phyloP scores from a whole-genome alignment of 106 monocot genomes.

The Agapanthus africanus region DNA sequence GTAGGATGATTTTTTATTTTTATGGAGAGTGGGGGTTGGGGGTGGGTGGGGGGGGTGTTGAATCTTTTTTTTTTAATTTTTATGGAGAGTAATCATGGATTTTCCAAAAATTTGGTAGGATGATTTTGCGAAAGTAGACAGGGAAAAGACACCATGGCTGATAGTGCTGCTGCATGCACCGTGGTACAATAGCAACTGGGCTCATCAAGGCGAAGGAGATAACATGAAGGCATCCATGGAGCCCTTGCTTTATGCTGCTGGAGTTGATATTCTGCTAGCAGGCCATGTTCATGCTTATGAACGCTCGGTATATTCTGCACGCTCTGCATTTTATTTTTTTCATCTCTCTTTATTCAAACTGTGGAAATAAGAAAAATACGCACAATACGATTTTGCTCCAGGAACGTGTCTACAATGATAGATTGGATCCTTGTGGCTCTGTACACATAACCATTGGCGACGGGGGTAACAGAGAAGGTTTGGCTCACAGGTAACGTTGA shows the following conservation, averaged over 20 bases:
- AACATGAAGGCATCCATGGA: slow-evolving; percentile 80
- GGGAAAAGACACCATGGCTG: slow-evolving; percentile 78
- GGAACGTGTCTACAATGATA: slow-evolving; percentile 20
- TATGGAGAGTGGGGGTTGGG: no score
- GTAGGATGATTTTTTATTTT: slow-evolving; percentile 48
- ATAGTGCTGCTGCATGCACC: slow-evolving; percentile 75
- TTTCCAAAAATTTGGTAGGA: slow-evolving; percentile 4
- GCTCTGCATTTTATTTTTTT: neutral
- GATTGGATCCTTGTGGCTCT: slow-evolving; percentile 43
- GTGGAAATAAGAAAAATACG: no score
- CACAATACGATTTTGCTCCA: neutral
- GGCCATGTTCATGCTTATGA: slow-evolving; percentile 99
- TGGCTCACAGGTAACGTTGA: slow-evolving; percentile 77
- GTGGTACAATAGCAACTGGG: slow-evolving; percentile 98
- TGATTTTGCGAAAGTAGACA: slow-evolving; percentile 76
- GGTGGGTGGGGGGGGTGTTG: no score
- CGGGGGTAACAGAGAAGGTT: slow-evolving; percentile 94
- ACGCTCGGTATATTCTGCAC: slow-evolving; percentile 38
- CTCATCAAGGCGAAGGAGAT: slow-evolving; percentile 92
- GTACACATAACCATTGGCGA: slow-evolving; percentile 94
- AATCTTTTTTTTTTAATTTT: no score
- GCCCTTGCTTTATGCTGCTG: slow-evolving; percentile 66
- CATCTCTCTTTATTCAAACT: no score
- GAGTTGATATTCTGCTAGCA: slow-evolving; percentile 73
- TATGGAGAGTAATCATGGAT: neutral